Base-by-base conservation (phyloP, 2,329 filamentous ascomycete species). In the Exophiala sideris region DNA sequence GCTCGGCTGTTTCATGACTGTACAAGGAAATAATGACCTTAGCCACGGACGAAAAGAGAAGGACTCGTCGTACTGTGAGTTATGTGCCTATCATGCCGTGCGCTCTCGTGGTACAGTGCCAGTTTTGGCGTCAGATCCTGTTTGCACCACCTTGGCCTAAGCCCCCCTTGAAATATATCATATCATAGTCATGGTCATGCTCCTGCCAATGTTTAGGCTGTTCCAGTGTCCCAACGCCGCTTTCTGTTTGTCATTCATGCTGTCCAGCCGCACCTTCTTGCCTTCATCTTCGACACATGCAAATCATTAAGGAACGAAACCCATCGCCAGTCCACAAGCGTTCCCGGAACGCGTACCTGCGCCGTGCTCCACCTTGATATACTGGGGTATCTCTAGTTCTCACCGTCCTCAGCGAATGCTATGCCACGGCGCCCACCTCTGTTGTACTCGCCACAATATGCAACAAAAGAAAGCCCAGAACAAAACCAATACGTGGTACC, bases 321-420 rank as follows among this genome's bases (percentile, higher is more conserved):
- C 45, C 52, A 11, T 48, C 16, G 11, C 35, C 21, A 14, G 46
- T 41, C 47, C 47, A 33, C 18, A 50, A 20, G n/a, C 45, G 38
- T 18, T 41, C 47, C 48, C 38, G 42, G 24, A 42, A n/a, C 33
- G 14, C 14, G 18, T 34, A 34, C 9, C n/a, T 55, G 54, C 57
- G 51, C 57, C 54, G 42, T 57, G 45, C 52, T 50, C 54, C 54
- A 10, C 57, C 33, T 47, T 21, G 52, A 55, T 55, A 45, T 21
- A 54, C 20, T 40, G 47, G 52, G 54, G 54, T 55, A 60, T 60
- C 51, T 57, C 48, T 54, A 52, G 35, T 14, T 7, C 34, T 47
- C 32, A 32, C 45, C 45, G 8, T 45, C 3, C 10, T 29, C n/a
- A n/a, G 21, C 20, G 20, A 44, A 44, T 29, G 21, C 41, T 44